Evolutionary conservation across 2,329 filamentous ascomycete species (phyloP).

Genomic region (Fusarium foetens): DNA sequence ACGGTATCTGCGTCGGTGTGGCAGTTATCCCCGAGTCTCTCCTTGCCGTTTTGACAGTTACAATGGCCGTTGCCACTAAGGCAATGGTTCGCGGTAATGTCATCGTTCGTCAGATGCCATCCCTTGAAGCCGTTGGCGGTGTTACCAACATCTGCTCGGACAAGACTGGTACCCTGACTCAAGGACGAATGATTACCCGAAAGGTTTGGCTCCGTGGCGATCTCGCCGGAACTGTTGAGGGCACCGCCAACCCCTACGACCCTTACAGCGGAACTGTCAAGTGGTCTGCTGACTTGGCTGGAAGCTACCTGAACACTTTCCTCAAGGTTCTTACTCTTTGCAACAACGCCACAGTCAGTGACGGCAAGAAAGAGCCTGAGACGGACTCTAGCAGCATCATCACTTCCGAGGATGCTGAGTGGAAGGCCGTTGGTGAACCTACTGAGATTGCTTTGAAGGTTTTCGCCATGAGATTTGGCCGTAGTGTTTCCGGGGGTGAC

Average conservation of each 20-base stretch:
- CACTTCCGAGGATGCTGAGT: slow-evolving; percentile 57
- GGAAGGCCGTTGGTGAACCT: slow-evolving; percentile 72
- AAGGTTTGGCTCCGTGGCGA: slow-evolving; percentile 69
- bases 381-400: slow-evolving; percentile 60
- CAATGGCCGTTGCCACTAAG: slow-evolving; percentile 74
- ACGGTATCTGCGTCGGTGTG: slow-evolving; percentile 69
- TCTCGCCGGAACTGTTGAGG: slow-evolving; percentile 63
- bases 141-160: slow-evolving; percentile 78
- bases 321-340: slow-evolving; percentile 68
- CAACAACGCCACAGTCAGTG: slow-evolving; percentile 66
- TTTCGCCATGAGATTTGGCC: slow-evolving; percentile 74
- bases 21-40: slow-evolving; percentile 74
- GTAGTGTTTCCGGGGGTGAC: slow-evolving; percentile 58
- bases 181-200: slow-evolving; percentile 73
- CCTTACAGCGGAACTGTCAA: slow-evolving; percentile 65
- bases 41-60: slow-evolving; percentile 76
- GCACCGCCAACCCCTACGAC: slow-evolving; percentile 68
- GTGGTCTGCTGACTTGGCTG: slow-evolving; percentile 55
- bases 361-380: slow-evolving; percentile 58
- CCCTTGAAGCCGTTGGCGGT: slow-evolving; percentile 73
- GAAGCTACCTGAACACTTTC: slow-evolving; percentile 57
- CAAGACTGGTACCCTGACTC: slow-evolving; percentile 75
- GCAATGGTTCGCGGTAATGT: slow-evolving; percentile 73
- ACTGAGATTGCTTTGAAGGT: slow-evolving; percentile 81
- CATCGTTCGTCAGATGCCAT: slow-evolving; percentile 72